Conservation (phyloP, 352 stramenopile species). For the Phytopythium cucurbitacearum region DNA sequence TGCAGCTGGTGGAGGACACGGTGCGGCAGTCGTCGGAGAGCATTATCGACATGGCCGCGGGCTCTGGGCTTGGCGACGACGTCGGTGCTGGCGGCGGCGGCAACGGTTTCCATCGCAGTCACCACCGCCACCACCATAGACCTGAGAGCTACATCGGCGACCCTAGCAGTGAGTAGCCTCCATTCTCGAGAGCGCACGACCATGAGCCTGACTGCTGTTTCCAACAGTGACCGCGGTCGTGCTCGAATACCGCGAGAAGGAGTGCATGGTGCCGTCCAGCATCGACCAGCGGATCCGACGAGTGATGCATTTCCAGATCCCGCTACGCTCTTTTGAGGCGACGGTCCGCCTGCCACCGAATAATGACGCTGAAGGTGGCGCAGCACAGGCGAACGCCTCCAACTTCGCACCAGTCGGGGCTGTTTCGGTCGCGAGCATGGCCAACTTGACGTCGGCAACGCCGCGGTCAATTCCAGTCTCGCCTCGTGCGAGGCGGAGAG, state of each 20-base stretch:
- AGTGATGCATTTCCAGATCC: slow-evolving; percentile 88
- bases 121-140: slow-evolving; percentile 21
- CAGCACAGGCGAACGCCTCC: no score
- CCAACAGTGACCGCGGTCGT: slow-evolving; percentile 74
- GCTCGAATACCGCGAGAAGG: slow-evolving; percentile 84
- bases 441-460: slow-evolving; percentile 45
- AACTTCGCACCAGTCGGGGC: no score
- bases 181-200: neutral
- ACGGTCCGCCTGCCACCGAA: slow-evolving; percentile 67
- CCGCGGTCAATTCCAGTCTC: slow-evolving; percentile 85
- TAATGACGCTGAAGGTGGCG: neutral
- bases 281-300: slow-evolving; percentile 86
- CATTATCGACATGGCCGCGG: slow-evolving; percentile 18
- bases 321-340: slow-evolving; percentile 78
- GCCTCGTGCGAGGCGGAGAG: slow-evolving; percentile 57
- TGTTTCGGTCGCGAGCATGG: neutral
- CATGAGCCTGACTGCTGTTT: no score
- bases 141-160: slow-evolving; percentile 61
- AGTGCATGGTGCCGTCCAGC: slow-evolving; percentile 72
- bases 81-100: slow-evolving; percentile 11
- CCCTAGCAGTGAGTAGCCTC: slow-evolving; percentile 44
- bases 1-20: slow-evolving; percentile 69
- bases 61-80: slow-evolving; percentile 18
- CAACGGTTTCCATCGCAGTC: slow-evolving; percentile 24
- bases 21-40: slow-evolving; percentile 34